These are phyloP conservation scores for Vitis hybrid DNA, from an alignment of 177 flowering plant genomes.

Conservation along the genomic window DNA sequence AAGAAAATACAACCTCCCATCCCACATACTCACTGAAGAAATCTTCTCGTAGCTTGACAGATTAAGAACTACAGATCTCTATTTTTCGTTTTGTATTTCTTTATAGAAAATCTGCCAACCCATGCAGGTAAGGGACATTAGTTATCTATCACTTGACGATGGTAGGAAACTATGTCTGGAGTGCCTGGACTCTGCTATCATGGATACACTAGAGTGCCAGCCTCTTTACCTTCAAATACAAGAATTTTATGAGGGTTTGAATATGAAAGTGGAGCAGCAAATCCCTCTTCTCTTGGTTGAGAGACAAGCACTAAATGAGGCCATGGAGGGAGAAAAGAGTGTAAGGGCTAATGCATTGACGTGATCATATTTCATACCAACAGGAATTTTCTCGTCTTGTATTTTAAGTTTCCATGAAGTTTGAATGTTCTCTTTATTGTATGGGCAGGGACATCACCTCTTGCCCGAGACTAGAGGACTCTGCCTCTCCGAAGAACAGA, in stretches of 20 bases:
- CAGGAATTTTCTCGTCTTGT: not conserved
- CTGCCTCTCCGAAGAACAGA: constrained; percentile 42
- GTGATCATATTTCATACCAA: not conserved
- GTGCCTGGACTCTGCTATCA: constrained; percentile 79
- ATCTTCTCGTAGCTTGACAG: not conserved
- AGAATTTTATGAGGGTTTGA: constrained; percentile 73
- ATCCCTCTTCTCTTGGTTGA: constrained; percentile 82
- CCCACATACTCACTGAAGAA: not conserved
- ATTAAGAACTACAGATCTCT: not conserved
- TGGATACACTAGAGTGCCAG: constrained; percentile 80
- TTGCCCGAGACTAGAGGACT: constrained; percentile 42
- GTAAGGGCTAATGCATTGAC: constrained; percentile 36
- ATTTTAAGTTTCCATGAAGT: not conserved
- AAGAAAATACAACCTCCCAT: not conserved
- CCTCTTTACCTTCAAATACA: constrained; percentile 75
- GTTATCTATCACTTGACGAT: constrained; percentile 65
- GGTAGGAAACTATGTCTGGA: constrained; percentile 85
- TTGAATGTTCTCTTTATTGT: not conserved
- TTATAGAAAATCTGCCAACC: not conserved
- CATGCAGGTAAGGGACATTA: constrained; percentile 62
- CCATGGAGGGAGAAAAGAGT: constrained; percentile 80
- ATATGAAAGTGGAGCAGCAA: constrained; percentile 80
- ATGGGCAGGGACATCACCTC: constrained; percentile 31
- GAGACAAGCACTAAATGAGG: constrained; percentile 82
- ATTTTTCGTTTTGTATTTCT: not conserved